phyloP scores from a whole-genome alignment of 345 rosid genomes.

The Microthlaspi erraticum region DNA sequence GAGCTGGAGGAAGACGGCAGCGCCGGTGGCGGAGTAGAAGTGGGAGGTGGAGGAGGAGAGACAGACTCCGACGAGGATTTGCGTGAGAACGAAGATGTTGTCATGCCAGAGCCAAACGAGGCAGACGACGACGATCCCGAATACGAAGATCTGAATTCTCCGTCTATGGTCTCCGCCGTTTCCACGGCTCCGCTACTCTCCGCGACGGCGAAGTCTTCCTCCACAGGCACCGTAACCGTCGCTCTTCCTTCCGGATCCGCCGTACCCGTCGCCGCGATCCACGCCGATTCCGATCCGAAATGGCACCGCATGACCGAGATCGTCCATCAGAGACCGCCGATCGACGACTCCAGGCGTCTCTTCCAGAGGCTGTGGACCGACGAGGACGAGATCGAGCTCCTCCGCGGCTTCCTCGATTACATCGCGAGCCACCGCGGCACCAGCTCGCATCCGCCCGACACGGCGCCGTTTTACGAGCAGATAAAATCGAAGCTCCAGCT shows the following conservation, averaged over 20 bases:
- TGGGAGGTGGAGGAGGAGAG: constrained; percentile 32
- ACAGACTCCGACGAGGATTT: constrained; percentile 46
- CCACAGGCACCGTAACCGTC: constrained; percentile 46
- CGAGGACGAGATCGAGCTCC: constrained; percentile 97
- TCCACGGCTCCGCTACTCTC: constrained; percentile 31
- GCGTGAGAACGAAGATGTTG: constrained; percentile 47
- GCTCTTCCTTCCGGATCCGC: constrained; percentile 47
- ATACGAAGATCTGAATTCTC: constrained; percentile 62
- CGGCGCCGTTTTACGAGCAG: constrained; percentile 89
- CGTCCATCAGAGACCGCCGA: constrained; percentile 48
- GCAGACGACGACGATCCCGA: constrained; percentile 57
- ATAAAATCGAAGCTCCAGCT: constrained; percentile 89
- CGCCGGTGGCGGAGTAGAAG: constrained; percentile 28
- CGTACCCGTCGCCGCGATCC: constrained; percentile 45
- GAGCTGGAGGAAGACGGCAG: constrained; percentile 59
- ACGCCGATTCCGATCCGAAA: constrained; percentile 53
- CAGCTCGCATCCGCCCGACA: constrained; percentile 71
- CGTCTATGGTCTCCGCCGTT: constrained; percentile 32
- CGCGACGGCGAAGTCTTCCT: constrained; percentile 23
- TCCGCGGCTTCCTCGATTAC: constrained; percentile 88
- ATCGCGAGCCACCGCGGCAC: constrained; percentile 55
- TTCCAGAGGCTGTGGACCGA: constrained; percentile 98
- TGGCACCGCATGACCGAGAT: constrained; percentile 55
- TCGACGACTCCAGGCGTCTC: constrained; percentile 74
- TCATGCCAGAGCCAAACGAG: constrained; percentile 45